These are phyloP conservation scores for Xylaria scruposa DNA, from an alignment of 495 filamentous ascomycete genomes.

Conservation along the genomic window DNA sequence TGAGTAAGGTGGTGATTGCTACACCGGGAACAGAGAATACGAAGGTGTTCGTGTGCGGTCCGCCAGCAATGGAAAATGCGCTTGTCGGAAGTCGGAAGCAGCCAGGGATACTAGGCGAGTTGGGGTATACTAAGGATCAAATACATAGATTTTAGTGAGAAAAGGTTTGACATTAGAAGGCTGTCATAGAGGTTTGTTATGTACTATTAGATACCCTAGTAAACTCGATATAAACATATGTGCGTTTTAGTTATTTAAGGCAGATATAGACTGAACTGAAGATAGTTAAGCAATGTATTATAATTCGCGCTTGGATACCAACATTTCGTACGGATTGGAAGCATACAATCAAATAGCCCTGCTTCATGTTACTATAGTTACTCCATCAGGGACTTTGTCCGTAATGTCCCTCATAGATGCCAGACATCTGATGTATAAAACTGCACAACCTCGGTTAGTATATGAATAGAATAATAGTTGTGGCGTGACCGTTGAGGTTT, in stretches of 20 bases:
- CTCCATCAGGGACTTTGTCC: background rate
- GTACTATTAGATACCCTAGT: slow-evolving; percentile 9
- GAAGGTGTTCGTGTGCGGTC: slow-evolving; percentile 72
- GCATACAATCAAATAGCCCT: background rate
- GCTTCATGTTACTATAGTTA: background rate
- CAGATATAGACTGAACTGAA: background rate
- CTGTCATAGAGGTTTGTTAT: background rate
- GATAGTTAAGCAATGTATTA: background rate
- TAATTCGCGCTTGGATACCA: background rate
- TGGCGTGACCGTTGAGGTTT: background rate
- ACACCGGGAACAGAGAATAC: slow-evolving; percentile 46
- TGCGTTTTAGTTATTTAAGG: background rate
- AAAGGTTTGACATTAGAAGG: background rate
- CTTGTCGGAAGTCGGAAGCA: slow-evolving; percentile 53
- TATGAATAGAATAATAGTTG: background rate
- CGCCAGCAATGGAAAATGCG: slow-evolving; percentile 66
- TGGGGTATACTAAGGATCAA: slow-evolving; percentile 63
- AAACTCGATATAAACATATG: background rate
- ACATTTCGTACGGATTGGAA: background rate
- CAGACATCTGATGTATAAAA: background rate
- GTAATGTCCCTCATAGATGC: background rate
- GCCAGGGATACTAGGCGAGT: slow-evolving; percentile 53
- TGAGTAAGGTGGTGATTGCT: slow-evolving; percentile 54
- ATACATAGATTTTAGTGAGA: slow-evolving; percentile 57
- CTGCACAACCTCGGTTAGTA: background rate